Evolutionary conservation across 2,329 filamentous ascomycete species (phyloP).

Genomic region (Rasamsonia emersonii): DNA sequence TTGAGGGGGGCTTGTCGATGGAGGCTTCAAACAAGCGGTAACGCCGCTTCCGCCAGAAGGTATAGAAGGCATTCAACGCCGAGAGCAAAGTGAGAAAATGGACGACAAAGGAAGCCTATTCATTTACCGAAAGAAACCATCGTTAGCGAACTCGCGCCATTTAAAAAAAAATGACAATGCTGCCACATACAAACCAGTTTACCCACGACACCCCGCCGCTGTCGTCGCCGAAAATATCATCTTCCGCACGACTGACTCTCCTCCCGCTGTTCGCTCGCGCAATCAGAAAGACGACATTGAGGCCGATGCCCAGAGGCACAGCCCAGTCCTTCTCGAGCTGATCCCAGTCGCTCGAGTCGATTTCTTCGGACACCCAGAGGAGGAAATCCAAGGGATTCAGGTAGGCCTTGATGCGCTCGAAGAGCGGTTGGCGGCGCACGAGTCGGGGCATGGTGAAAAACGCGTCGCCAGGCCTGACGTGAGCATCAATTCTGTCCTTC

Average conservation of each 20-base stretch:
- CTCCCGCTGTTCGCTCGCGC: conserved; percentile 65
- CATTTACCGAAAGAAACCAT: conserved; percentile 5
- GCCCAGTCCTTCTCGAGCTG: conserved; percentile 65
- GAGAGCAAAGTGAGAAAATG: conserved; percentile 60
- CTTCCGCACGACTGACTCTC: conserved; percentile 43
- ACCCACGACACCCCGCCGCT: conserved; percentile 53
- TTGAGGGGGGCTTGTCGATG: conserved; percentile 66
- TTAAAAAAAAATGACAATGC: background rate
- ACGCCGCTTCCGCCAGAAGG: conserved; percentile 69
- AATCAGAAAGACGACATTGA: conserved; percentile 75
- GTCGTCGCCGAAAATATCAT: conserved; percentile 79
- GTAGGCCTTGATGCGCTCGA: conserved; percentile 69
- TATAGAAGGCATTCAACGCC: conserved; percentile 69
- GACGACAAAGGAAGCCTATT: conserved; percentile 60
- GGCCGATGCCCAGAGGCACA: conserved; percentile 61
- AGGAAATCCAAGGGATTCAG: conserved; percentile 84
- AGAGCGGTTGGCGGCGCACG: conserved; percentile 69
- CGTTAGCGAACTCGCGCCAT: conserved; percentile 6
- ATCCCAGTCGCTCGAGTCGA: conserved; percentile 87
- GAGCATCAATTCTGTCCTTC: too few species aligned
- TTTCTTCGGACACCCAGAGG: conserved; percentile 84
- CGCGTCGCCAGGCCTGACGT: too few species aligned
- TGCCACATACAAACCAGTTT: conserved; percentile 50
- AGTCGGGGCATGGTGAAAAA: conserved; percentile 62
- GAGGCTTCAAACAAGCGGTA: conserved; percentile 87